Conservation (phyloP, 257 asterid species). For the Rehmannia glutinosa region DNA sequence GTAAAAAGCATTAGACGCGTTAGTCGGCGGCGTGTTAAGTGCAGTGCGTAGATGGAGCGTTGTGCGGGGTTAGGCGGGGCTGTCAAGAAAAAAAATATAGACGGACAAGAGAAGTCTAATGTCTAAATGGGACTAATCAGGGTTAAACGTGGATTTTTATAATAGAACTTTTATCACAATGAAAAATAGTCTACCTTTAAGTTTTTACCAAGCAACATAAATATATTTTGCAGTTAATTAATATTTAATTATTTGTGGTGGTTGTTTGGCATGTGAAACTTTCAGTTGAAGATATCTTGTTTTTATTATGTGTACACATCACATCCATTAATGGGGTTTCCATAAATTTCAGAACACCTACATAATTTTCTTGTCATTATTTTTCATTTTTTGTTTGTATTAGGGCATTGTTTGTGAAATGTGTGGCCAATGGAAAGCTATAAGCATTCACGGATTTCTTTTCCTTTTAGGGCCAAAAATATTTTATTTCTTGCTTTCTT, state of each 20-base stretch:
- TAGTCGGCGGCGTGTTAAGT: too few species aligned
- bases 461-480: conserved; percentile 8
- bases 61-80: too few species aligned
- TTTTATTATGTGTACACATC: conserved; percentile 25
- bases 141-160: too few species aligned
- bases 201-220: background rate
- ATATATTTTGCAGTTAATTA: background rate
- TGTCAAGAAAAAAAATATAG: too few species aligned
- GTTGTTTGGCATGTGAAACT: conserved; percentile 51
- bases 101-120: too few species aligned
- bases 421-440: conserved; percentile 11
- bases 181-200: too few species aligned
- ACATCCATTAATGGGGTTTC: conserved; percentile 16
- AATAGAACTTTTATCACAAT: too few species aligned
- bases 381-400: background rate
- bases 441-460: conserved; percentile 27
- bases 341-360: conserved; percentile 4
- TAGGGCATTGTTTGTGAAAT: conserved; percentile 13
- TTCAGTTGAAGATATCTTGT: conserved; percentile 28
- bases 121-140: too few species aligned
- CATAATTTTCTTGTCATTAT: conserved; percentile 4
- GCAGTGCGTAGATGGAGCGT: too few species aligned
- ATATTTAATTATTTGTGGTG: background rate
- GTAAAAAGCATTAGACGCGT: too few species aligned
- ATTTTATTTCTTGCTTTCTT: background rate